phyloP scores from a whole-genome alignment of 2,329 filamentous ascomycete species.

The Cordyceps sp. region DNA sequence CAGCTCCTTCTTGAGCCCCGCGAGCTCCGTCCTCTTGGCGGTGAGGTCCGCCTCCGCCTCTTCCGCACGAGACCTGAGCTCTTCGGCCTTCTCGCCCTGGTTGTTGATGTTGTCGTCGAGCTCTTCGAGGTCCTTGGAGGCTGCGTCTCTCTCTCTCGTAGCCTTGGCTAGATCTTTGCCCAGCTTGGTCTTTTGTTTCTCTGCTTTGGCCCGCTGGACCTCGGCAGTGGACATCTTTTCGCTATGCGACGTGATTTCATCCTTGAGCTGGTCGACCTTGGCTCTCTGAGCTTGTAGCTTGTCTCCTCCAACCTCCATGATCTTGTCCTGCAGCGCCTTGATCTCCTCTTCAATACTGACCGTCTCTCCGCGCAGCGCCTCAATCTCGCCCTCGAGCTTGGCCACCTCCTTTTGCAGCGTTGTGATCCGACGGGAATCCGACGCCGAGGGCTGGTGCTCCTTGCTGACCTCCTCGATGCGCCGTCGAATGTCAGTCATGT shows the following conservation, averaged over 20 bases:
- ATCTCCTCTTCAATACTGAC: slow-evolving; percentile 85
- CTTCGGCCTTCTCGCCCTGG: slow-evolving; percentile 60
- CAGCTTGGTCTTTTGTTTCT: slow-evolving; percentile 80
- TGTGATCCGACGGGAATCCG: slow-evolving; percentile 58
- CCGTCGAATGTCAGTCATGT: slow-evolving; percentile 68
- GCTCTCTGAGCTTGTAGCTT: slow-evolving; percentile 79
- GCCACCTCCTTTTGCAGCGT: slow-evolving; percentile 63
- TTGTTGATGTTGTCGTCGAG: slow-evolving; percentile 64
- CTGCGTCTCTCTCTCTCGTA: slow-evolving; percentile 58
- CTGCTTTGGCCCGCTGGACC: slow-evolving; percentile 77
- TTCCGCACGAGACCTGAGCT: slow-evolving; percentile 56
- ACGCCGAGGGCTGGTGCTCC: slow-evolving; percentile 66
- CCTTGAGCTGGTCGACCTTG: slow-evolving; percentile 77
- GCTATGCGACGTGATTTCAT: slow-evolving; percentile 63
- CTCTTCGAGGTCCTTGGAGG: slow-evolving; percentile 56
- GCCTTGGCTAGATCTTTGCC: slow-evolving; percentile 70
- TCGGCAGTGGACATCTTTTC: slow-evolving; percentile 79
- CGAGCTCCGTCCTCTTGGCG: slow-evolving; percentile 65
- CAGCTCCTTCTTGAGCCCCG: slow-evolving; percentile 64
- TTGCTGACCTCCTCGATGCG: slow-evolving; percentile 71
- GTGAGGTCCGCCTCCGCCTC: slow-evolving; percentile 67
- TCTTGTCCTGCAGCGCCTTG: slow-evolving; percentile 82
- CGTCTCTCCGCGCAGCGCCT: slow-evolving; percentile 70
- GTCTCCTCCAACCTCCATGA: slow-evolving; percentile 95
- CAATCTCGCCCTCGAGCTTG: slow-evolving; percentile 60